Evolutionary conservation across 164 flowering plant species (phyloP).

Genomic region (Amborella trichopoda): DNA sequence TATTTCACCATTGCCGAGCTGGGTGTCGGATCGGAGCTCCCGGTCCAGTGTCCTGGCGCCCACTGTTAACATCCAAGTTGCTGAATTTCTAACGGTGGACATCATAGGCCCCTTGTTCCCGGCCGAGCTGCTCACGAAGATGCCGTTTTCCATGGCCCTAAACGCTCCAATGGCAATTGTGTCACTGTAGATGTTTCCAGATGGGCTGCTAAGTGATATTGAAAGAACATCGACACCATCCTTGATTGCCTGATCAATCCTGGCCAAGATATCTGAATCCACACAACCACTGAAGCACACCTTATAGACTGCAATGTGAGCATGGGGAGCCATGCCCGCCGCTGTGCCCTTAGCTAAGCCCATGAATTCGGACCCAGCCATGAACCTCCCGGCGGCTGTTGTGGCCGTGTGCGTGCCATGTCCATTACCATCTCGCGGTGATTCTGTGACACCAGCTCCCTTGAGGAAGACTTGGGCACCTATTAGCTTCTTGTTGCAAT

Average conservation of each 20-base stretch:
- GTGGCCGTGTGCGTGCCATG: constrained; percentile 65
- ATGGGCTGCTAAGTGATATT: background rate
- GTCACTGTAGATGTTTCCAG: background rate
- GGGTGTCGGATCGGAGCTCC: background rate
- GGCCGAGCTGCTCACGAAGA: constrained; percentile 3
- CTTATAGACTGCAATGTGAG: constrained; percentile 45
- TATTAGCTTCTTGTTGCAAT: constrained; percentile 13
- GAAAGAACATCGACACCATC: constrained; percentile 14
- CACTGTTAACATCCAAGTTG: constrained; percentile 6
- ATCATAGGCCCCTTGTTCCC: constrained; percentile 6
- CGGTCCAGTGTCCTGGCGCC: constrained; percentile 6
- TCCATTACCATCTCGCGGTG: constrained; percentile 26
- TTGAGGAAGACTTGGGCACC: constrained; percentile 15
- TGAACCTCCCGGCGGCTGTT: constrained; percentile 38
- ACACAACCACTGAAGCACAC: too few relatives aligned
- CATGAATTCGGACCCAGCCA: constrained; percentile 18
- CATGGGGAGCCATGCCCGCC: constrained; percentile 42
- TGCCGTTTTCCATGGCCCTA: constrained; percentile 10
- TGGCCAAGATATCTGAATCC: constrained; percentile 11
- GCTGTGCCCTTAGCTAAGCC: constrained; percentile 37
- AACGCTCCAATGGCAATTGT: constrained; percentile 9
- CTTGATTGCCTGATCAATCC: constrained; percentile 9
- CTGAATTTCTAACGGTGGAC: constrained; percentile 1
- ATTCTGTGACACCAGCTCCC: background rate
- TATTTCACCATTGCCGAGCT: constrained; percentile 16